A percentile compares a stretch with the other conserved stretches of the same genome.
These are phyloP conservation scores for Lepiota venenata DNA, from an alignment of 768 basidiomycete species.

Conservation along the genomic window DNA sequence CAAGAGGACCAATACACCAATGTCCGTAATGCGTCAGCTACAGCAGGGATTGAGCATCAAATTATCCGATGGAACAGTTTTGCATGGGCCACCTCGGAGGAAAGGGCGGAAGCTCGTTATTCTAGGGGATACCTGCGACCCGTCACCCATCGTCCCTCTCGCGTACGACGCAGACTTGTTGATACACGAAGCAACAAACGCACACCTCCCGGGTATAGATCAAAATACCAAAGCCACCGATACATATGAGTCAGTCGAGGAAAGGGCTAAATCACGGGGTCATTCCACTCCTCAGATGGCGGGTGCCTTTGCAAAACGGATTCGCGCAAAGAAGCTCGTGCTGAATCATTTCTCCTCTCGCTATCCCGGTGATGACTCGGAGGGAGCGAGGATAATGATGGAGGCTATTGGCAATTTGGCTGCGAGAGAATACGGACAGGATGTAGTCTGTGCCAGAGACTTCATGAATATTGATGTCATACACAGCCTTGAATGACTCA, in stretches of 20 bases:
- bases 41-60: slow-evolving; percentile 61
- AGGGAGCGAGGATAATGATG: slow-evolving; percentile 55
- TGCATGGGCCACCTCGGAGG: slow-evolving; percentile 63
- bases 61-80: slow-evolving; percentile 68
- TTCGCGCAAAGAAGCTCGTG: slow-evolving; percentile 58
- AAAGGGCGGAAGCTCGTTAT: slow-evolving; percentile 77
- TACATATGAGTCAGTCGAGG: slow-evolving; percentile 58
- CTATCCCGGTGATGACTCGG: slow-evolving; percentile 65
- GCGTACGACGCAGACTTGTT: slow-evolving; percentile 69
- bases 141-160: slow-evolving; percentile 57
- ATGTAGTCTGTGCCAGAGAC: slow-evolving; percentile 70
- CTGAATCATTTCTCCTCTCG: slow-evolving; percentile 87
- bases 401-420: slow-evolving; percentile 58
- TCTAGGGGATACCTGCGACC: slow-evolving; percentile 84
- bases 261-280: slow-evolving; percentile 67
- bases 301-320: slow-evolving; percentile 68
- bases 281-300: slow-evolving; percentile 95
- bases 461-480: slow-evolving; percentile 66
- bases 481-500: slow-evolving; percentile 16
- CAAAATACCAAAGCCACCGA: slow-evolving; percentile 55
- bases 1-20: slow-evolving; percentile 65
- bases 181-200: slow-evolving; percentile 90
- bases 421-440: slow-evolving; percentile 45
- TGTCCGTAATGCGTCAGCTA: slow-evolving; percentile 62
- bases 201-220: slow-evolving; percentile 69